A percentile compares a stretch with the other conserved stretches of the same genome.
Evolutionary conservation across 148 eudicot genomes (phyloP).

Genomic region (Selenicereus undatus): DNA sequence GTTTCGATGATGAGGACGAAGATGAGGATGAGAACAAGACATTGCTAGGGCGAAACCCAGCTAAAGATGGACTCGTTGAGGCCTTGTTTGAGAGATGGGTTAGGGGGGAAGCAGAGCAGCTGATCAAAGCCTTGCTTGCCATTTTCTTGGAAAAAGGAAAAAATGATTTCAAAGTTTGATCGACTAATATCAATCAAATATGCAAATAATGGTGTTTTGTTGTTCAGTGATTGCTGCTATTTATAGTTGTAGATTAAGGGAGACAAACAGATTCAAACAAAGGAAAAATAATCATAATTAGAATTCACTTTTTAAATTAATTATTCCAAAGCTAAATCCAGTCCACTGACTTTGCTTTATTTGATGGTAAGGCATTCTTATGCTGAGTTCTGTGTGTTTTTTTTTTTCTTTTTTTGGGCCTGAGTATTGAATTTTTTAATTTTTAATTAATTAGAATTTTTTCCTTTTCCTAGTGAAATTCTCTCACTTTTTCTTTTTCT

Average conservation of each 20-base stretch:
- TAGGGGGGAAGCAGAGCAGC: too few relatives aligned
- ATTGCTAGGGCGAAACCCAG: conserved; percentile 23
- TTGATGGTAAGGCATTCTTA: neutral
- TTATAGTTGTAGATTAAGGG: neutral
- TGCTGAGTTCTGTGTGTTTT: neutral
- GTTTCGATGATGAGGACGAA: neutral
- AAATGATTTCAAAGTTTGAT: neutral
- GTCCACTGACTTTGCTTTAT: neutral
- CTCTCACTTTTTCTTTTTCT: too few relatives aligned
- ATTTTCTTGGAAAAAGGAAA: neutral
- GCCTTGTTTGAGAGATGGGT: too few relatives aligned
- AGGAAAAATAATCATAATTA: neutral
- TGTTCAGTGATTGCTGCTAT: neutral
- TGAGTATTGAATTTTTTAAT: too few relatives aligned
- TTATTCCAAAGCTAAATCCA: neutral
- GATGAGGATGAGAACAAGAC: conserved; percentile 23
- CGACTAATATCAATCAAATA: neutral
- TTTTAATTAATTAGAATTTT: too few relatives aligned
- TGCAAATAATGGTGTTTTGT: neutral
- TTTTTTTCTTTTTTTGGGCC: too few relatives aligned
- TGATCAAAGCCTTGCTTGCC: too few relatives aligned
- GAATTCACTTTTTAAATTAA: neutral
- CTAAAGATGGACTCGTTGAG: too few relatives aligned
- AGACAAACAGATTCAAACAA: neutral
- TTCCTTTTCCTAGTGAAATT: too few relatives aligned